Base-by-base conservation (phyloP, 805 yeast species). In the Candida sithepensis region DNA sequence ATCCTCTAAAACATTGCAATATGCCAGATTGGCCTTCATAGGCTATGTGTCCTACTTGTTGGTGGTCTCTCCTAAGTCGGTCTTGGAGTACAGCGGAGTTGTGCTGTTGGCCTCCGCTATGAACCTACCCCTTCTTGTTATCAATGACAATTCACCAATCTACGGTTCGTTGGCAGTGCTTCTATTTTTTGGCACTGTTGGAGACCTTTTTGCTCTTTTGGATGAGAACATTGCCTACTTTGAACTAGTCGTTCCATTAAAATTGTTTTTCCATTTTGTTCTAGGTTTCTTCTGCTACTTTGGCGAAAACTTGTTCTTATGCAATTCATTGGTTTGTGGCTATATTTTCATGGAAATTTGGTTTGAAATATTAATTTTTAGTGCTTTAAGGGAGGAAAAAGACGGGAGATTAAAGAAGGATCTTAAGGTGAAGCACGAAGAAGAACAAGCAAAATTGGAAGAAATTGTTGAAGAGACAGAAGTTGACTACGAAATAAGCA, bases 321-420 rank as follows among this genome's bases (percentile, higher is more conserved):
- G 84, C 58, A 84, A 84, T 65, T 82, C 80, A 58, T 67, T 80
- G 41, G 77, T 83, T 3, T 83, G 85, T 52, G 67, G 75, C 4
- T 83, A 75, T 58, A 63, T 79, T 26, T 83, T 85, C 51, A 57
- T 78, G 52, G 94, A 85, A 62, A 74, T 84, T 28, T 85, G 91
- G 89, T 70, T 81, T 57, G 80, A 82, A 56, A 79, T 83, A 48
- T 66, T 85, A 53, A 72, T 83, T 30, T 84, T 73, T 63, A 78
- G 75, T 58, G 73, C 83, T 39, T 67, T 85, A 49, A 76, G 81
- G 57, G 90, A 85, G 50, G 92, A 85, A 57, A 79, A 21, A 34
- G 38, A 74, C 57, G 71, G 73, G 49, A 69, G 71, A 48, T 71
- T 77, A 49, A 67, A 73, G 45, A 39, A 44, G 39, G 57, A 54